Conservation (phyloP, 2,329 filamentous ascomycete species). For the Diaporthe citrichinensis region DNA sequence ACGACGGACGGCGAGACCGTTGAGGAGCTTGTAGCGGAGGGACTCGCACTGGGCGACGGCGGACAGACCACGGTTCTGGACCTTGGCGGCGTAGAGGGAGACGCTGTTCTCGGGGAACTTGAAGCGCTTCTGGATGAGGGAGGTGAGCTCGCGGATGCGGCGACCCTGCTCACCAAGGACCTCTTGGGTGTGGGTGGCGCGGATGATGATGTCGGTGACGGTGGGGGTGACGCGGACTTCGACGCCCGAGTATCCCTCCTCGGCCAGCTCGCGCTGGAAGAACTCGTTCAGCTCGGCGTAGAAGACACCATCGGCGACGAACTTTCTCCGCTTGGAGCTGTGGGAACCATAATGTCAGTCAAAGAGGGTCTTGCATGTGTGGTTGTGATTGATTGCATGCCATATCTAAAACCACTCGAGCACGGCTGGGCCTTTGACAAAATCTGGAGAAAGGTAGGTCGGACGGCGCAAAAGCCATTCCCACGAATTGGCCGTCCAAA, state of each 20-base stretch:
- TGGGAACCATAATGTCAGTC: constrained; percentile 42
- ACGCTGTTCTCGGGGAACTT: constrained; percentile 99
- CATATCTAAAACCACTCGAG: not conserved
- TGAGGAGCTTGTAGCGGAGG: constrained; percentile 99
- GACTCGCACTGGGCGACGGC: constrained; percentile 99
- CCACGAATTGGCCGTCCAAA: not conserved
- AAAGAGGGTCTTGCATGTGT: constrained; percentile 25
- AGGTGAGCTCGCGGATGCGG: constrained; percentile 99
- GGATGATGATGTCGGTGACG: constrained; percentile 99
- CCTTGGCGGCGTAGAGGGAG: constrained; percentile 99
- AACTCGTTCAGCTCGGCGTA: constrained; percentile 99
- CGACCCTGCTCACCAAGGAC: constrained; percentile 99
- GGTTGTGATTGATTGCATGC: constrained; percentile 3
- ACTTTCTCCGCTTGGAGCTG: constrained; percentile 94
- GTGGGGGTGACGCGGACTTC: constrained; percentile 99
- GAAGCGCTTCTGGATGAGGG: constrained; percentile 99
- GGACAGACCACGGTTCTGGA: constrained; percentile 99
- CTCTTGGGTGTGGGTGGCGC: constrained; percentile 99
- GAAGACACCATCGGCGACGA: constrained; percentile 99
- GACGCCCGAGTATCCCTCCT: constrained; percentile 99
- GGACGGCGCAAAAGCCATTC: not conserved
- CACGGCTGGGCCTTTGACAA: not conserved
- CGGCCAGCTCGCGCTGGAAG: constrained; percentile 99
- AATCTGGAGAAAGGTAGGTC: not conserved
- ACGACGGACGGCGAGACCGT: constrained; percentile 97